Evolutionary conservation across 2,329 filamentous ascomycete species (phyloP), one percentile per base, ranked within the genome.

Genomic region (Lasiodiplodia citricola): DNA sequence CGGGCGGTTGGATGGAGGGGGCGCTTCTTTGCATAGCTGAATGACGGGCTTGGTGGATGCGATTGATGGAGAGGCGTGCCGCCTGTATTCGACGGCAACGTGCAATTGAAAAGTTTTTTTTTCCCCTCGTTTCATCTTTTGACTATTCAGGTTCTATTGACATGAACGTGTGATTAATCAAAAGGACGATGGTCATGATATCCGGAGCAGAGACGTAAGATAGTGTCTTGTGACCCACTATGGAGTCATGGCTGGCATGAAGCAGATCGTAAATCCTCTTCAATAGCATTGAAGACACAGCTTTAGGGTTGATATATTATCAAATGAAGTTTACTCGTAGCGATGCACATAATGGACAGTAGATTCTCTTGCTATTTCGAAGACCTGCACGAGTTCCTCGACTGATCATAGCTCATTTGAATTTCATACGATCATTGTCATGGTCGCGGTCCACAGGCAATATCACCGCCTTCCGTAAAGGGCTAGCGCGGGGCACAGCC

Each of bases 401-500:
- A 21, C 10, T 47, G 18, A 21, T 21, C 8, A 21, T 47, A 6
- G 21, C n/a, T 10, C 44, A 10, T 10, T 21, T 47, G 6, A 11
- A 11, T n/a, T 47, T 47, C 18, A 47, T 44, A 18, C 2, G 16
- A 44, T 44, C 41, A 44, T 18, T 14, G 44, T 1, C n/a, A 21
- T 44, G 6, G 41, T 16, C 44, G n/a, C 7, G 11, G 44, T 11
- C 44, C 10, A n/a, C 44, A 47, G 44, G 44, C 44, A 37, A 6
- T 16, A 52, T 51, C 41, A 62, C 56, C 66, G 66, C 66, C 55
- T 55, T 54, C 66, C 35, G 10, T 13, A 28, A 62, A 3, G 14
- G 47, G 66, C 56, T 68, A 68, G 66, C 37, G 66, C 57, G 50
- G 66, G 66, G 50, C 66, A 62, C 37, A 38, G 50, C 38, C 44